Base-by-base conservation (phyloP, 225 moss, liverwort and hornwort species). In the Asterella californica region DNA sequence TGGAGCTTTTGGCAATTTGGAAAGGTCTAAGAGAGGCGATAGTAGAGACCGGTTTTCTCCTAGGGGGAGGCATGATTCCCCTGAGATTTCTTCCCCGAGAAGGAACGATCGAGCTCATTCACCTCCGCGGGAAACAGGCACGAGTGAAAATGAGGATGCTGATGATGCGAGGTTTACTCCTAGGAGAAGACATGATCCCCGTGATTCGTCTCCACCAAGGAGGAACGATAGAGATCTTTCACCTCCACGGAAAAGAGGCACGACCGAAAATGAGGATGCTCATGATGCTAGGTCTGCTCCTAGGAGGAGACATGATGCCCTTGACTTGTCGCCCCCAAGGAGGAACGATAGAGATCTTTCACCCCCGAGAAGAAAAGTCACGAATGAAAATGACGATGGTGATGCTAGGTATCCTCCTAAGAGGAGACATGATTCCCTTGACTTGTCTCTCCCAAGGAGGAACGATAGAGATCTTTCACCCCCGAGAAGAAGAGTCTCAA, bases 361-460 rank as follows among this genome's bases (percentile, higher is more conserved):
- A 8, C 85, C 90, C 0, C 86, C 82, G 0, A 82, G 42, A 7
- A 42, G 42, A 7, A 42, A 42, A 7, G 42, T 18, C 19, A 19
- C 29, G 62, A 75, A 80, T 45, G n/a, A n/a, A n/a, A n/a, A n/a
- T n/a, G n/a, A n/a, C n/a, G n/a, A n/a, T n/a, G n/a, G n/a, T n/a
- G n/a, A n/a, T n/a, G n/a, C 42, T 42, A 45, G 55, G 24, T 83
- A 81, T 15, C 87, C 89, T 0, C 83, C 81, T 0, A 80, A 88
- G 65, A 90, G 74, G 78, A 80, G 81, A 37, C 36, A 33, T 27
- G 61, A 61, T 62, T 48, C 70, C 7, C 57, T 14, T 32, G 79
- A 77, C 42, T n/a, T 66, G 24, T 81, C 83, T 9, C 87, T 88
- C 0, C 84, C 81, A 1, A 83, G 89, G 74, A 90, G 78, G 76